Evolutionary conservation across 2,329 filamentous ascomycete species (phyloP).

Genomic region (Venturia effusa): DNA sequence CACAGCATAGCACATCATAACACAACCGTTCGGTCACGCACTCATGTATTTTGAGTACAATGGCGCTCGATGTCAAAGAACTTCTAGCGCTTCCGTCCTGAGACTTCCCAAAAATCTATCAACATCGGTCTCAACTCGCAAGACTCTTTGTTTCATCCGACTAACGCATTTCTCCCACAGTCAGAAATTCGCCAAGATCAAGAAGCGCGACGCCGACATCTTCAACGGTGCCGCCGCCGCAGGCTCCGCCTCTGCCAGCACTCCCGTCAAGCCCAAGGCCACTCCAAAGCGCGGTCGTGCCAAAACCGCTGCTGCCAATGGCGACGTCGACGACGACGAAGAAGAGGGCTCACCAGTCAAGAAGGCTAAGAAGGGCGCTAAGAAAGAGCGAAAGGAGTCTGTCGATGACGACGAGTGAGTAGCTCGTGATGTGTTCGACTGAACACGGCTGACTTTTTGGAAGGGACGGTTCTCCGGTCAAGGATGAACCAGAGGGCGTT

Average conservation of each 20-base stretch:
- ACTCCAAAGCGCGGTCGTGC: conserved; percentile 3
- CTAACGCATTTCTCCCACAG: background rate
- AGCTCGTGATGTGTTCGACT: background rate
- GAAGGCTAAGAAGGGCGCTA: background rate
- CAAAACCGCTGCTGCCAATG: background rate
- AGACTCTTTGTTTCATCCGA: background rate
- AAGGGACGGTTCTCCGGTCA: background rate
- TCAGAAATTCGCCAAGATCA: conserved; percentile 8
- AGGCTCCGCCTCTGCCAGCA: background rate
- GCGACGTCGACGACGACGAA: background rate
- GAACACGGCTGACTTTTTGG: background rate
- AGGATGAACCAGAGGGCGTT: background rate
- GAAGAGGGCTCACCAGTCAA: background rate
- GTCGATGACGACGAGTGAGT: background rate
- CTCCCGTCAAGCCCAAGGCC: background rate
- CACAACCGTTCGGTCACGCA: background rate
- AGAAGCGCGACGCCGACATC: conserved; percentile 6
- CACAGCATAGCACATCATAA: too few relatives aligned
- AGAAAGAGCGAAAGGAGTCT: background rate
- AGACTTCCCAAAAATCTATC: background rate
- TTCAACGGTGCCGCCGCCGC: background rate
- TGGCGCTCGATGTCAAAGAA: background rate
- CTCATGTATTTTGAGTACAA: background rate
- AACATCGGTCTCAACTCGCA: background rate
- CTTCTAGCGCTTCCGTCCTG: background rate